Base-by-base conservation (phyloP, 1,284 basidiomycete genomes). In the Cryptococcus sp. region DNA sequence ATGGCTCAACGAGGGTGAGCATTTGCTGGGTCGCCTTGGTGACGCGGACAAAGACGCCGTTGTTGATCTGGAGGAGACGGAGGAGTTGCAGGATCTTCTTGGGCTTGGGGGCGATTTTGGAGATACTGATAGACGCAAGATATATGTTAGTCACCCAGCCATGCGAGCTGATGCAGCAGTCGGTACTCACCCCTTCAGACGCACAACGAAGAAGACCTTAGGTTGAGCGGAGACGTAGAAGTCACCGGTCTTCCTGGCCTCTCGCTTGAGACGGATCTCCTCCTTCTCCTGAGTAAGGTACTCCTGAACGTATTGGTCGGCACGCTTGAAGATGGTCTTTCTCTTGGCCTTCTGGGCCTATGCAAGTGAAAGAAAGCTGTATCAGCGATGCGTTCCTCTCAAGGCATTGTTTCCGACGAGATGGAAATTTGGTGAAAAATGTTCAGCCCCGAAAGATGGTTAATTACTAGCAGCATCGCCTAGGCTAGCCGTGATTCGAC, bases 21-120 rank as follows among this genome's bases (percentile, higher is more conserved):
- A 98, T 98, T 80, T 98, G 92, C 73, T 91, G 86, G 55, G 94
- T 98, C 41, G 96, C 94, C 82, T 86, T 93, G 76, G 93, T 99
- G 61, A 93, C 92, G 81, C 94, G 94, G 78, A 99, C 86, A 77
- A 99, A 99, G 61, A 99, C 89, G 82, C 95, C 96, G 79, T 96
- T 98, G 89, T 99, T 99, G 85, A 99, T 99, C 81, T 99, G 96
- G 69, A 97, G 87, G 63, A 99, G 87, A 74, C 95, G 93, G 77
- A 99, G 89, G 65, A 99, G 88, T 80, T 99, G 95, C 75, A 99
- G 83, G 79, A 99, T 97, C 86, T 99, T 99, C 80, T 93, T 89
- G 73, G 95, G 96, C 83, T 99, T 99, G 65, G 95, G 95, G 61
- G 95, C 93, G 77, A 99, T 95, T 80, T 98, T 93, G 82, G 95